A percentile compares a stretch with the other conserved stretches of the same genome.
Conservation (phyloP, 2,329 filamentous ascomycete genomes). For the Hymenoscyphus repandus region DNA sequence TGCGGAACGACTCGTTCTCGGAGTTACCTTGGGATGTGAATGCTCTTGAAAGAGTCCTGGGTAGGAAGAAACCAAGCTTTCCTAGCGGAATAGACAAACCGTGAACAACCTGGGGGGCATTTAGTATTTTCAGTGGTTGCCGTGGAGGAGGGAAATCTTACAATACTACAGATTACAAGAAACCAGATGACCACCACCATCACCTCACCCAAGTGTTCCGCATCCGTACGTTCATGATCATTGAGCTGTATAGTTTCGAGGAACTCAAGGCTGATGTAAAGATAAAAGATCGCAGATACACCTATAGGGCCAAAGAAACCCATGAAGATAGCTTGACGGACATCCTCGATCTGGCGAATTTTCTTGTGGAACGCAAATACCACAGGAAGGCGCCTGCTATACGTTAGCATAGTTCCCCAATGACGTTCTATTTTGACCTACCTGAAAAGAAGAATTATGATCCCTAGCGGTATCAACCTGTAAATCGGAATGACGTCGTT, state of each 20-base stretch:
- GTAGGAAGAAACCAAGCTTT: conserved; percentile 56
- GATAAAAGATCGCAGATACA: conserved; percentile 84
- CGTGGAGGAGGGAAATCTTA: conserved; percentile 40
- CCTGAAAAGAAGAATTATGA: conserved; percentile 71
- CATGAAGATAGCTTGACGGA: conserved; percentile 74
- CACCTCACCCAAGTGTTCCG: conserved; percentile 58
- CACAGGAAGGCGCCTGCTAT: conserved; percentile 58
- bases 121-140: not conserved
- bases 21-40: conserved; percentile 23
- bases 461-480: conserved; percentile 66
- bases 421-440: conserved; percentile 6
- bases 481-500: conserved; percentile 69
- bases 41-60: conserved; percentile 51
- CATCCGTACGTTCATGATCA: conserved; percentile 59
- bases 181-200: conserved; percentile 81
- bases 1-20: conserved; percentile 10
- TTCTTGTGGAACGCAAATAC: conserved; percentile 67
- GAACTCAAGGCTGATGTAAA: conserved; percentile 77
- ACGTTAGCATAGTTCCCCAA: conserved; percentile 1
- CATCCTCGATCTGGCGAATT: conserved; percentile 73
- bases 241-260: conserved; percentile 54
- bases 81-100: conserved; percentile 75
- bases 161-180: conserved; percentile 73
- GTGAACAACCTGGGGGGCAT: conserved; percentile 59
- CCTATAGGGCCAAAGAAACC: conserved; percentile 94